Percentiles rank a stretch among this genome's conserved stretches.
These are phyloP conservation scores for Melastoma malabathricum DNA, from an alignment of 345 rosid species.

Conservation along the genomic window DNA sequence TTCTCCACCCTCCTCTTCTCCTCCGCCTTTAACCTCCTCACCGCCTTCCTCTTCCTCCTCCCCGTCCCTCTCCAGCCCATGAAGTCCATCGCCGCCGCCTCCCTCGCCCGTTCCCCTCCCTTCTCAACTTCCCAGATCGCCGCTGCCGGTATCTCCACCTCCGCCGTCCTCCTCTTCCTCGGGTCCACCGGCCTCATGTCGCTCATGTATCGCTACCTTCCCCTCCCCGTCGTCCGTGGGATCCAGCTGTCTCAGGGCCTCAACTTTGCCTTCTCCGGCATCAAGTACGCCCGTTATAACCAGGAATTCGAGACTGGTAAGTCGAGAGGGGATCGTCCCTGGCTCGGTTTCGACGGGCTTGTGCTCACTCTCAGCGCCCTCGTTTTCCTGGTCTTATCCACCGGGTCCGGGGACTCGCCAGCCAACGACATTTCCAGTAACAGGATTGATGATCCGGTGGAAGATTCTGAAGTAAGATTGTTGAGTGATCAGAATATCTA, in stretches of 20 bases:
- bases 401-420: conserved; percentile 42
- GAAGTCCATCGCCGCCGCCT: conserved; percentile 82
- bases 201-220: conserved; percentile 48
- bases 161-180: conserved; percentile 44
- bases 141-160: conserved; percentile 52
- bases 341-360: conserved; percentile 76
- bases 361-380: conserved; percentile 45
- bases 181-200: conserved; percentile 74
- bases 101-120: conserved; percentile 57
- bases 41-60: conserved; percentile 68
- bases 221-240: conserved; percentile 86
- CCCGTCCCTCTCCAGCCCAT: conserved; percentile 89
- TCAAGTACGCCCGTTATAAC: conserved; percentile 58
- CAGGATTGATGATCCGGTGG: neutral
- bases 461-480: too few species aligned
- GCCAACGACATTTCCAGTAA: neutral
- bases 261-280: conserved; percentile 73
- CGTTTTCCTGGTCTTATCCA: conserved; percentile 42
- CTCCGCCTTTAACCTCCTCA: conserved; percentile 51
- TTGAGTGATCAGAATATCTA: too few species aligned
- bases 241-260: conserved; percentile 96
- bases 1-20: conserved; percentile 71
- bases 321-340: conserved; percentile 45
- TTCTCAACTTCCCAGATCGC: conserved; percentile 54
- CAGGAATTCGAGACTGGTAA: conserved; percentile 51